Base-by-base conservation (phyloP, 768 basidiomycete genomes). In the Gymnopilus dilepis region DNA sequence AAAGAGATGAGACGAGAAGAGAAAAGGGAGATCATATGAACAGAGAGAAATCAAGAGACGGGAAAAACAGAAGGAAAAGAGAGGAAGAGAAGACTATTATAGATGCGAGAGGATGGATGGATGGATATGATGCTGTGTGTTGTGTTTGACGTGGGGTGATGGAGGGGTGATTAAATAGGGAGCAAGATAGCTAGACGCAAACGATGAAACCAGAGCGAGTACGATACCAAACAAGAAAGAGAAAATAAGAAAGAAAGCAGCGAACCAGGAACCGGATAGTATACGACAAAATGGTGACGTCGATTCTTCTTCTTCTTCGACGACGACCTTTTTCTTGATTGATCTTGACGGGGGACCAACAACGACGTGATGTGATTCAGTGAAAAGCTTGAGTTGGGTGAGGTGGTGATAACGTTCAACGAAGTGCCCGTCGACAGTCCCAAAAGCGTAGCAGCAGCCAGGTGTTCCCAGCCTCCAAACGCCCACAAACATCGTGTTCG, bases 401-500 rank as follows among this genome's bases (percentile, higher is more conserved):
- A 22, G 21, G 30, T 24, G 15, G 17, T 33, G 45, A 38, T 28
- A 19, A 22, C 24, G n/a, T 15, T 31, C 7, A 22, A 12, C 12
- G 33, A 34, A 34, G 33, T 34, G 33, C 33, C 34, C n/a, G 56
- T 33, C 43, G 28, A 34, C 3, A 38, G 30, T 26, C 31, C 21
- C 60, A 47, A 6, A 40, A 30, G 9, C 19, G 50, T 15, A 52
- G 55, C 55, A 38, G 60, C 60, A 56, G 54, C 45, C 47, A 40
- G 60, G 47, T 50, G 38, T 28, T 56, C 54, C 38, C 45, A 24
- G 47, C 55, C 53, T 56, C 38, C 54, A n/a, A 50, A 28, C 47
- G 47, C 34, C 28, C 47, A 34, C 43, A 31, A 38, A 38, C 50
- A 24, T 21, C 24, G 45, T 26, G 6, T 15, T 43, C 6, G 13